phyloP scores from a whole-genome alignment of 306 rosid genomes.

The Cucurbita argyrosperma region DNA sequence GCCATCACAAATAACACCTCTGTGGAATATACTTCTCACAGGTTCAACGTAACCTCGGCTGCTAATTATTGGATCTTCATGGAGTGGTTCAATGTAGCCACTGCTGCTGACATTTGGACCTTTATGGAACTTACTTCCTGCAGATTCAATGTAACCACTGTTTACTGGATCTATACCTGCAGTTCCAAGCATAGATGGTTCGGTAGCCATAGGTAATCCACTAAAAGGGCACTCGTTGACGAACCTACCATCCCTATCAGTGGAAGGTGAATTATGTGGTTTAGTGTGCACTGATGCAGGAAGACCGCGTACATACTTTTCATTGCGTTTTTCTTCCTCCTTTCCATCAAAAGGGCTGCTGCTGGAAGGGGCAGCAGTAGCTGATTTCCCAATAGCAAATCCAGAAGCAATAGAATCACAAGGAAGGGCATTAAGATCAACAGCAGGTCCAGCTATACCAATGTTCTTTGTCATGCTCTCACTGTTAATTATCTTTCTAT shows the following conservation, averaged over 20 bases:
- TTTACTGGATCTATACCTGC: conserved; percentile 21
- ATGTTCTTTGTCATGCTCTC: conserved; percentile 14
- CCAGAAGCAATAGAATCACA: conserved; percentile 14
- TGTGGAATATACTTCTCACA: conserved; percentile 63
- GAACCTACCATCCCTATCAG: conserved; percentile 2
- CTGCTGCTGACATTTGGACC: conserved; percentile 18
- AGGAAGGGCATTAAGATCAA: conserved; percentile 46
- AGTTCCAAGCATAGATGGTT: conserved; percentile 1
- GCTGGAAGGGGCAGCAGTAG: conserved; percentile 9
- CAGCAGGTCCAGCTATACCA: neutral
- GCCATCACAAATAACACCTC: conserved; percentile 74
- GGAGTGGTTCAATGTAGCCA: neutral
- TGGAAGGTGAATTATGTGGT: neutral
- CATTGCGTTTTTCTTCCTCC: conserved; percentile 6
- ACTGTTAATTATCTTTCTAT: conserved; percentile 9
- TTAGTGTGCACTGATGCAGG: neutral
- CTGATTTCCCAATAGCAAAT: neutral
- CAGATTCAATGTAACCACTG: conserved; percentile 23
- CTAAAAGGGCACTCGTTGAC: conserved; percentile 32
- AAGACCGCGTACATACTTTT: neutral
- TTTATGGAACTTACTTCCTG: conserved; percentile 49
- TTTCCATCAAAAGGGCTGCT: conserved; percentile 17
- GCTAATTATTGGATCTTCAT: conserved; percentile 9
- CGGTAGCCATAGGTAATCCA: conserved; percentile 15
- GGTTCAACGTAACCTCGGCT: conserved; percentile 28